Conservation (phyloP, 768 basidiomycete genomes). For the Serendipita vermifera region DNA sequence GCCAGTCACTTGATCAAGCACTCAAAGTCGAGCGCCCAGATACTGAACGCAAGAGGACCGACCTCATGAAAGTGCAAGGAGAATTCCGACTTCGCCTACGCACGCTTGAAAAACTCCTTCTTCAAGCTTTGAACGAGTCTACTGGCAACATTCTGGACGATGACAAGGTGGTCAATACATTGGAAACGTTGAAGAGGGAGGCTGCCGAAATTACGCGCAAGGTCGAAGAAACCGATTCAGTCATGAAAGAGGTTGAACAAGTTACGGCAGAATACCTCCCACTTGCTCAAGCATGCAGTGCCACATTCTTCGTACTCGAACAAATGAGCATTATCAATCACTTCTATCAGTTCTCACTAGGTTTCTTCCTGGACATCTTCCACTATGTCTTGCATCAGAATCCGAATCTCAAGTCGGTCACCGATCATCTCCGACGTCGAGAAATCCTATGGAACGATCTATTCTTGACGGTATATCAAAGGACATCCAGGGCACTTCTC, state of each 20-base stretch:
- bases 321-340: conserved; percentile 89
- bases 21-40: conserved; percentile 95
- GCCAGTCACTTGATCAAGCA: conserved; percentile 93
- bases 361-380: conserved; percentile 97
- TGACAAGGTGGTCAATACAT: conserved; percentile 92
- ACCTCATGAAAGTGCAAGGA: conserved; percentile 95
- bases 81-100: conserved; percentile 90
- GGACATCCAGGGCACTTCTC: conserved; percentile 81
- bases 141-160: conserved; percentile 95
- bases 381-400: conserved; percentile 88
- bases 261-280: conserved; percentile 92
- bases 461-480: conserved; percentile 75
- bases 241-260: conserved; percentile 93
- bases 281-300: conserved; percentile 88
- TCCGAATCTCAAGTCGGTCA: conserved; percentile 69
- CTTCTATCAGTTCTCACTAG: conserved; percentile 97
- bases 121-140: conserved; percentile 94
- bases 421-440: conserved; percentile 59
- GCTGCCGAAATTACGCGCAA: conserved; percentile 92
- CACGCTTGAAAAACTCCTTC: conserved; percentile 80
- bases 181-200: conserved; percentile 91
- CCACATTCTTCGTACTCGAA: conserved; percentile 93
- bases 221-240: conserved; percentile 88
- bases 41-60: conserved; percentile 87
- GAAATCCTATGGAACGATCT: conserved; percentile 75